These are phyloP conservation scores for Alternaria infectoria DNA, from an alignment of 2,329 filamentous ascomycete genomes.

Conservation along the genomic window DNA sequence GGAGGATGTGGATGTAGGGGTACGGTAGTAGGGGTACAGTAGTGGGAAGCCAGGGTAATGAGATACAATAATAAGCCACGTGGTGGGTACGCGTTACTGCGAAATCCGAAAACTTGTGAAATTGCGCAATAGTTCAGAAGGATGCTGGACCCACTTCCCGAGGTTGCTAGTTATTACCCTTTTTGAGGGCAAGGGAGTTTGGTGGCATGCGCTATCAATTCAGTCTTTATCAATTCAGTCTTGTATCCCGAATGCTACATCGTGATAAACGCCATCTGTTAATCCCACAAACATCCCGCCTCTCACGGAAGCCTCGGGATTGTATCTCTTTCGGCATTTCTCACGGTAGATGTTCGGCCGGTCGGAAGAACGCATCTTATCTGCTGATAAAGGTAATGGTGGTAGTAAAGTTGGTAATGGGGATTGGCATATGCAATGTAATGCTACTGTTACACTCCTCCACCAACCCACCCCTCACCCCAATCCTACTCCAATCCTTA, in stretches of 20 bases:
- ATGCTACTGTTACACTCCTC: background rate
- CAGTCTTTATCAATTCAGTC: background rate
- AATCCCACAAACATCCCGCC: background rate
- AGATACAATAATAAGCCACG: background rate
- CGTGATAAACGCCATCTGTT: background rate
- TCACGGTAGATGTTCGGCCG: background rate
- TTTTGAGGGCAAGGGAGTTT: background rate
- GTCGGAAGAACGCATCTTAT: background rate
- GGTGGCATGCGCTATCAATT: background rate
- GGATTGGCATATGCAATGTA: background rate
- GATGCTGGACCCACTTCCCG: background rate
- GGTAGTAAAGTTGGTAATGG: background rate
- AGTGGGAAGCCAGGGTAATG: background rate
- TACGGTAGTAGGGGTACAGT: background rate
- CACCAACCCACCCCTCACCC: background rate
- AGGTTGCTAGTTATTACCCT: background rate
- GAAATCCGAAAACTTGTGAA: background rate
- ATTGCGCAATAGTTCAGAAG: background rate
- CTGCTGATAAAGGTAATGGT: background rate
- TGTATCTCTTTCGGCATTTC: background rate
- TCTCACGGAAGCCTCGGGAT: background rate
- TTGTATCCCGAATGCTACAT: background rate
- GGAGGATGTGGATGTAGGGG: background rate
- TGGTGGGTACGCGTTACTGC: background rate
- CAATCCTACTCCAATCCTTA: background rate